Evolutionary conservation across 495 filamentous ascomycete genomes (phyloP).

Genomic region (Ramalina peruviana): DNA sequence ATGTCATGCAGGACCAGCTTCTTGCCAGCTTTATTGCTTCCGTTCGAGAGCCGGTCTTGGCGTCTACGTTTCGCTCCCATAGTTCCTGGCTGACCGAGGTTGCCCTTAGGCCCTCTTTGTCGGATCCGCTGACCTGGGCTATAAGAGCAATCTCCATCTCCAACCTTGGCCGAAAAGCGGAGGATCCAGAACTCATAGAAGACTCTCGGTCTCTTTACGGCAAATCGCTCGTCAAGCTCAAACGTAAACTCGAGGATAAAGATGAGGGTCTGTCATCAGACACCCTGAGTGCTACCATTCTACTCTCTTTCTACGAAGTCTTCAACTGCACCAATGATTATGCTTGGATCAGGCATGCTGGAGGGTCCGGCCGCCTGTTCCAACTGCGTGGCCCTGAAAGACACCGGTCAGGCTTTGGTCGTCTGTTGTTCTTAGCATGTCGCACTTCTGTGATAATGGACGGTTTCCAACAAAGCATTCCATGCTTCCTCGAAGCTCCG

Average conservation of each 20-base stretch:
- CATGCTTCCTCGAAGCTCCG: conserved; percentile 23
- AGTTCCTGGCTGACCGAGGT: conserved; percentile 4
- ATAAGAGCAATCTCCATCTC: conserved; percentile 4
- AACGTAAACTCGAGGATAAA: conserved; percentile 15
- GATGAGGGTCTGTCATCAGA: conserved; percentile 13
- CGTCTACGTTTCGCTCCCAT: conserved; percentile 2
- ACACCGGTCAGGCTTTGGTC: conserved; percentile 22
- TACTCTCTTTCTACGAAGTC: conserved; percentile 24
- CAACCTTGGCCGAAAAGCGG: conserved; percentile 2
- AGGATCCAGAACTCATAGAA: conserved; percentile 8
- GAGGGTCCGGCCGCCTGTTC: conserved; percentile 23
- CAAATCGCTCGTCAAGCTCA: conserved; percentile 20
- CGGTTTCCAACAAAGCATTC: conserved; percentile 16
- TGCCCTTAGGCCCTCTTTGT: not conserved
- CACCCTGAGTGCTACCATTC: conserved; percentile 18
- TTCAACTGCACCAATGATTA: conserved; percentile 20
- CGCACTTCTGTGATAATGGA: conserved; percentile 22
- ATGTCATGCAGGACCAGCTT: conserved; percentile 1
- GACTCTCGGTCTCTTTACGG: conserved; percentile 21
- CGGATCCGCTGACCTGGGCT: not conserved
- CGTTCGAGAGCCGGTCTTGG: not conserved
- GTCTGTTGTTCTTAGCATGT: conserved; percentile 21
- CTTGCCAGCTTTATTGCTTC: not conserved
- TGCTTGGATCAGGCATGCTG: conserved; percentile 25
- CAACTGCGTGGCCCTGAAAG: conserved; percentile 21